A percentile compares a stretch with the other conserved stretches of the same genome.
phyloP scores from a whole-genome alignment of 2,329 filamentous ascomycete species.

The Magnaporthiopsis incrustans region DNA sequence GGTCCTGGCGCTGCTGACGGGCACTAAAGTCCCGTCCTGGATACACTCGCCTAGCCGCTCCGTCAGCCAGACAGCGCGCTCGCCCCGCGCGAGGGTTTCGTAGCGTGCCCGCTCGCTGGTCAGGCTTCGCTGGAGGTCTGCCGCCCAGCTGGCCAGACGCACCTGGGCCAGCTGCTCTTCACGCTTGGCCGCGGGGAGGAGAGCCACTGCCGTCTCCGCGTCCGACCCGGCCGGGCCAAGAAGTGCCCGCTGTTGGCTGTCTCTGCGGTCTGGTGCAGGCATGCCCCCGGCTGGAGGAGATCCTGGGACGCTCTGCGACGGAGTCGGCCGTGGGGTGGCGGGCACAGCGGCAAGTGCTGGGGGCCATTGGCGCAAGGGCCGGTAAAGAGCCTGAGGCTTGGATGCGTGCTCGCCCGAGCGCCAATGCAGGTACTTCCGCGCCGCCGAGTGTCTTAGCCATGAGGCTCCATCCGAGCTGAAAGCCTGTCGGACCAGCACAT shows the following conservation, averaged over 20 bases:
- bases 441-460: conserved; percentile 74
- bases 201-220: conserved; percentile 4
- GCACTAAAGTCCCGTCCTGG: conserved; percentile 54
- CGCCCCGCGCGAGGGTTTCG: conserved; percentile 51
- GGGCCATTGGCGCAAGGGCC: conserved; percentile 20
- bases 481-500: conserved; percentile 58
- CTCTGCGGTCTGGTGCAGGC: background rate
- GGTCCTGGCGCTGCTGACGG: conserved; percentile 21
- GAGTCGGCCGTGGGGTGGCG: conserved; percentile 1
- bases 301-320: conserved; percentile 2
- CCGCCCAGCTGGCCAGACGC: conserved; percentile 74
- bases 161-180: conserved; percentile 36
- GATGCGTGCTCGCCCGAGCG: conserved; percentile 27
- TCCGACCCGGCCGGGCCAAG: background rate
- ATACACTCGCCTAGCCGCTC: conserved; percentile 59
- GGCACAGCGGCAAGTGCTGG: conserved; percentile 9
- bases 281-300: background rate
- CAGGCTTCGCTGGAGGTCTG: conserved; percentile 69
- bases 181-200: conserved; percentile 16
- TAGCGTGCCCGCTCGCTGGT: conserved; percentile 65
- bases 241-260: background rate
- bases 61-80: conserved; percentile 62
- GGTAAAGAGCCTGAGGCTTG: conserved; percentile 26
- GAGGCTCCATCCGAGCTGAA: conserved; percentile 72
- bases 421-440: conserved; percentile 74